Percentiles rank a stretch among this genome's conserved stretches.
These are phyloP conservation scores for Yamadazyma aaseri DNA, from an alignment of 1,139 yeast genomes.

Conservation along the genomic window DNA sequence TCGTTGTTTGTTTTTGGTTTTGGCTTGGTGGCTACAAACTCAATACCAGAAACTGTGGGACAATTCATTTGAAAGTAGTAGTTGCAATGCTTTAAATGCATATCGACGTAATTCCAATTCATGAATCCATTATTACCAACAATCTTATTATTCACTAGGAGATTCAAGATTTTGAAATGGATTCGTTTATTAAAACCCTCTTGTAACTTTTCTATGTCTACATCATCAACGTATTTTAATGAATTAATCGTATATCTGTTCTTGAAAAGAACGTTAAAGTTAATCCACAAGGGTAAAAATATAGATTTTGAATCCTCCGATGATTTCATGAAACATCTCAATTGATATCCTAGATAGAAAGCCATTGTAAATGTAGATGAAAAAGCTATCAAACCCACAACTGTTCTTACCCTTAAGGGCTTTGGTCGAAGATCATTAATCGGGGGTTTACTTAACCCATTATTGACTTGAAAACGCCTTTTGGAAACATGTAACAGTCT, in stretches of 20 bases:
- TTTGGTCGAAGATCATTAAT: constrained; percentile 6
- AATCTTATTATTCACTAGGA: constrained; percentile 8
- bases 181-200: constrained; percentile 10
- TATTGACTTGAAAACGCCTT: no score
- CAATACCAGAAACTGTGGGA: constrained; percentile 15
- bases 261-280: constrained; percentile 13
- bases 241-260: constrained; percentile 6
- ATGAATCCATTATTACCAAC: constrained; percentile 12
- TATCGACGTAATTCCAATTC: constrained; percentile 9
- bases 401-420: constrained; percentile 13
- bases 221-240: constrained; percentile 3
- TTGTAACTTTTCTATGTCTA: constrained; percentile 6
- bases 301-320: constrained; percentile 10
- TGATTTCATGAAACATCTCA: constrained; percentile 11
- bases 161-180: constrained; percentile 12
- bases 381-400: constrained; percentile 12
- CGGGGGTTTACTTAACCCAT: no score
- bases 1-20: constrained; percentile 2
- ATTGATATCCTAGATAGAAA: constrained; percentile 14
- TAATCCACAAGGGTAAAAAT: constrained; percentile 16
- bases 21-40: constrained; percentile 9
- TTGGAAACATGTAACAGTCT: no score
- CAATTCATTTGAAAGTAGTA: constrained; percentile 12
- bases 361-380: constrained; percentile 16
- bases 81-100: constrained; percentile 7